Evolutionary conservation across 2,329 filamentous ascomycete genomes (phyloP), one percentile per base, ranked within the genome.

Genomic region (Microthyrium microscopicum): DNA sequence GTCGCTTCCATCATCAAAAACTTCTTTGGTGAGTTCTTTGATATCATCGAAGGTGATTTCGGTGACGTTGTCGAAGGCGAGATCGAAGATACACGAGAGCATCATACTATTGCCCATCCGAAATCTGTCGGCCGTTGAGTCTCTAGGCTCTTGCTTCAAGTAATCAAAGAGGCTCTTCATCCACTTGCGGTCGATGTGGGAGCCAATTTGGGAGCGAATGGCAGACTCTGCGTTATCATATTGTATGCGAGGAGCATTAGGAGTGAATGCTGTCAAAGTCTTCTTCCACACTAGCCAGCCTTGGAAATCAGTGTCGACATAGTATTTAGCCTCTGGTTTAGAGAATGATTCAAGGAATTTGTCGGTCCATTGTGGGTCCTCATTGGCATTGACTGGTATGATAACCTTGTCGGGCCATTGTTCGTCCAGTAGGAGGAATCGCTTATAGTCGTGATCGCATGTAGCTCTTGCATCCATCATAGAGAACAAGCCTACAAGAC

Each of bases 261-360:
- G 73, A 39, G 73, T 72, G 52, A 77, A 84, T 0, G 77, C 89
- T 11, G 73, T 75, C 62, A 95, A 87, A 20, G 68, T 73, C 54
- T 89, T 82, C 33, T 78, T 79, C 89, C 89, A 98, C 1, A 92
- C 84, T 13, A 98, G 66, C 91, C 91, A 98, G 20, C 89, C 89
- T 4, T 87, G 83, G 50, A 91, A 80, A 50, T 95, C 87, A 35
- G 74, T 70, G 49, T 98, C 89, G 29, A 95, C 73, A 51, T 85
- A 91, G 52, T 91, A 93, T 41, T 92, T 75, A 0, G 82, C 76
- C 20, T 74, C 75, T 5, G 77, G 74, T 30, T 78, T 67, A 7
- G 75, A 73, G 51, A 98, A 98, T 16, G 71, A 68, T 2, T 73
- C 66, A 1, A 98, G 62, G 48, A 83, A 92, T 17, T 75, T 69